Evolutionary conservation across 805 yeast genomes (phyloP), one percentile per base, ranked within the genome.

Genomic region (Wickerhamomyces chaumierensis): DNA sequence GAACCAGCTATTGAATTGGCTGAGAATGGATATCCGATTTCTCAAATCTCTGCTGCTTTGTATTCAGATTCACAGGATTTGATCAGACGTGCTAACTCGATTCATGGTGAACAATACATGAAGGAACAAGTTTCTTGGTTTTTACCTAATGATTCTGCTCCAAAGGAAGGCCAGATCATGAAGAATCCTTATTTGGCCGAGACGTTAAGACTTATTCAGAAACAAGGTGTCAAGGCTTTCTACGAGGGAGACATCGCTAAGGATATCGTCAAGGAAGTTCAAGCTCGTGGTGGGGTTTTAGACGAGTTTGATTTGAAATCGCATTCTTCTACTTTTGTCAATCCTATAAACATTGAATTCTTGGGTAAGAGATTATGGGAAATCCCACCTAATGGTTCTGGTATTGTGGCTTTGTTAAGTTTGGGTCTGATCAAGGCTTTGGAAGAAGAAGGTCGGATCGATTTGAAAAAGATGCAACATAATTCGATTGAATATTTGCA

Each of bases 311-410:
- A 83, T 52, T 62, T 83, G 36, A 56, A 57, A 15, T 44, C 51
- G 17, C 92, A 83, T 55, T 59, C 68, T 0, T 71, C 87, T 2
- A 68, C 79, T 0, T 67, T 73, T 47, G 79, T 81, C 18, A 78
- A 77, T 1, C 90, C 94, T 3, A 72, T 82, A 16, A 58, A 60
- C 15, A 56, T 71, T 39, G 67, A 70, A 27, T 66, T 75, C 39
- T 61, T 70, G 35, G 81, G 72, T 11, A 64, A 68, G 36, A 68
- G 65, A 21, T 62, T 83, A 19, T 79, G 88, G 84, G 92, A 83
- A 55, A 76, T 82, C 44, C 92, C 94, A 11, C 94, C 94, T 13
- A 82, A 78, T 56, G 85, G 90, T 4, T 85, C 83, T 39, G 94
- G 94, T 8, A 57, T 83, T 13, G 82, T 83, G 34, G 92, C 88